Evolutionary conservation across 176 grass and related monocot genomes (phyloP).

Genomic region (bread wheat (Triticum aestivum)): DNA sequence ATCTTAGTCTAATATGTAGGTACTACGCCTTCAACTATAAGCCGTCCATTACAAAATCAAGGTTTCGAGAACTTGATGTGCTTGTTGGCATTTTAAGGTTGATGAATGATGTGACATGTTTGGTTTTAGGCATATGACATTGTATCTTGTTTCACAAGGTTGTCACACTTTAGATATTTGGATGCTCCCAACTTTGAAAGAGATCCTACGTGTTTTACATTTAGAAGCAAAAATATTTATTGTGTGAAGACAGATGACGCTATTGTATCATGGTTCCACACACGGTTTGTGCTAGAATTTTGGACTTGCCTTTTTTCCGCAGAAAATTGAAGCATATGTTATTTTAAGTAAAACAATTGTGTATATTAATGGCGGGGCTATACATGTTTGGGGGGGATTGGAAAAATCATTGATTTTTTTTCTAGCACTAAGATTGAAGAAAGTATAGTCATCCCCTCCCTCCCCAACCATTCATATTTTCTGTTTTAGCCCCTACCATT

Average conservation of each 20-base stretch:
- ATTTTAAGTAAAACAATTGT: too few relatives aligned
- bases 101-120: not conserved
- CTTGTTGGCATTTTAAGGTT: not conserved
- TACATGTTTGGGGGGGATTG: too few relatives aligned
- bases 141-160: fast-evolving
- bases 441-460: not conserved
- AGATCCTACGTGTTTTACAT: not conserved
- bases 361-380: too few relatives aligned
- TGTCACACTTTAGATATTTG: not conserved
- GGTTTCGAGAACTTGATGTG: not conserved
- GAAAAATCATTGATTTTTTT: too few relatives aligned
- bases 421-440: not conserved
- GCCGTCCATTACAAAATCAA: not conserved
- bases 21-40: too few relatives aligned
- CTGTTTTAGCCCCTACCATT: not conserved
- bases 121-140: not conserved
- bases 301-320: too few relatives aligned
- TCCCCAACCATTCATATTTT: not conserved
- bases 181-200: not conserved
- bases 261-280: not conserved
- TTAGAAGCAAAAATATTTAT: not conserved
- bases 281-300: not conserved
- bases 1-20: too few relatives aligned
- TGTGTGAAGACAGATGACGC: not conserved
- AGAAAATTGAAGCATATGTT: too few relatives aligned